A percentile compares a stretch with the other conserved stretches of the same genome.
These are phyloP conservation scores for Dispira parvispora DNA, from an alignment of 192 early-diverging fungal species.

Conservation along the genomic window DNA sequence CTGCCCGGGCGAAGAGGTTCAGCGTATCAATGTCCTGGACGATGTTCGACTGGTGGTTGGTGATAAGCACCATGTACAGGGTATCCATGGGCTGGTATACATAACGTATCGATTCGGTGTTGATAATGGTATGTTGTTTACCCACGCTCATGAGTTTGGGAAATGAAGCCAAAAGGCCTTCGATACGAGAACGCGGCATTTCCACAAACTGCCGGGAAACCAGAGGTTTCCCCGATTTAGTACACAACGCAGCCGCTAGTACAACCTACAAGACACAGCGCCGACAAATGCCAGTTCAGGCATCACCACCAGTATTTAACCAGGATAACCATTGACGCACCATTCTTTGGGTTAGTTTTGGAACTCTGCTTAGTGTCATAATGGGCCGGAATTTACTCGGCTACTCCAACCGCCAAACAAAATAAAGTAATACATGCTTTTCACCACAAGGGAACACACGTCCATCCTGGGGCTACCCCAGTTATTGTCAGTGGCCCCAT, in stretches of 20 bases:
- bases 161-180: conserved; percentile 89
- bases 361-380: no score
- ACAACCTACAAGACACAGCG: conserved; percentile 2
- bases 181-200: conserved; percentile 91
- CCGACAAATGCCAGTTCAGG: no score
- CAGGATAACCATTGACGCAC: no score
- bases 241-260: conserved; percentile 3
- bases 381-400: no score
- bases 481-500: no score
- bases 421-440: no score
- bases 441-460: no score
- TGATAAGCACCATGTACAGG: conserved; percentile 90
- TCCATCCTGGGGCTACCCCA: no score
- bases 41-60: conserved; percentile 91
- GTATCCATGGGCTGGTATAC: conserved; percentile 96
- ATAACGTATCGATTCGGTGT: conserved; percentile 92
- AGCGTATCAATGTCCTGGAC: conserved; percentile 96
- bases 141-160: conserved; percentile 83
- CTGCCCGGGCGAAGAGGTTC: conserved; percentile 82
- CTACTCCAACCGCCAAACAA: no score
- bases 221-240: conserved; percentile 22
- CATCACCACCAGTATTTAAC: no score
- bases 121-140: conserved; percentile 91
- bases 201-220: conserved; percentile 94
- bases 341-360: no score